These are phyloP conservation scores for Corynespora cassiicola DNA, from an alignment of 2,329 filamentous ascomycete genomes.

Conservation along the genomic window DNA sequence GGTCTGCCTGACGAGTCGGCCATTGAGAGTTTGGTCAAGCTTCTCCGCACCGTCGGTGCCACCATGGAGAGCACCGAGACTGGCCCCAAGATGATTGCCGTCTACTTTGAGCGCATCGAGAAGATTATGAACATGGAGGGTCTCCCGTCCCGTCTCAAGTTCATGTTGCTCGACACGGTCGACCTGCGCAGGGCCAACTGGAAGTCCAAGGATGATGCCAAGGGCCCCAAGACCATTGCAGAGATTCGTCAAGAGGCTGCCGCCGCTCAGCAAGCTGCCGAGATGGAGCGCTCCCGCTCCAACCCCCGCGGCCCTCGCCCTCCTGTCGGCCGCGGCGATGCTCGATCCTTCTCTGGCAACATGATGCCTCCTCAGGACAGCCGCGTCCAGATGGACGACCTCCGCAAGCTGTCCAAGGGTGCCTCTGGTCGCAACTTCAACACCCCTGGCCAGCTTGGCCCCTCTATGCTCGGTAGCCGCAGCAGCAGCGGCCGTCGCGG, in stretches of 20 bases:
- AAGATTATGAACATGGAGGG: constrained; percentile 76
- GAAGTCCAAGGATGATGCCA: constrained; percentile 86
- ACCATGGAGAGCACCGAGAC: constrained; percentile 83
- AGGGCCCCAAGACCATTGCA: constrained; percentile 95
- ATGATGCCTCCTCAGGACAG: constrained; percentile 78
- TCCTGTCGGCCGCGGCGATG: constrained; percentile 82
- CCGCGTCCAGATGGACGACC: constrained; percentile 88
- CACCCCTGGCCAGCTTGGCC: constrained; percentile 69
- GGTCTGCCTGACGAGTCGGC: constrained; percentile 93
- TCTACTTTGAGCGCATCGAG: constrained; percentile 90
- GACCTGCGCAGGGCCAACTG: constrained; percentile 82
- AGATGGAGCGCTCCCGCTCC: constrained; percentile 65
- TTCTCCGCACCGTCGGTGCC: constrained; percentile 87
- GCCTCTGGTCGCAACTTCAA: constrained; percentile 64
- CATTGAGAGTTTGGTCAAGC: constrained; percentile 92
- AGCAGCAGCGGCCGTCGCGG: constrained; percentile 85
- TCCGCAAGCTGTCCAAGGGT: constrained; percentile 77
- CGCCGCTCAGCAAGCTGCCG: constrained; percentile 81
- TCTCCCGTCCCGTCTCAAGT: constrained; percentile 85
- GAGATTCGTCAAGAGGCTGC: constrained; percentile 87
- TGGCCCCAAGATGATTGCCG: constrained; percentile 85
- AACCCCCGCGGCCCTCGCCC: constrained; percentile 72
- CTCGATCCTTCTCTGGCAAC: constrained; percentile 78
- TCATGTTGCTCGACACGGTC: constrained; percentile 95
- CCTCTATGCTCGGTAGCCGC: constrained; percentile 84